Evolutionary conservation across 768 basidiomycete species (phyloP).

Genomic region (Hortiboletus flavorubellus): DNA sequence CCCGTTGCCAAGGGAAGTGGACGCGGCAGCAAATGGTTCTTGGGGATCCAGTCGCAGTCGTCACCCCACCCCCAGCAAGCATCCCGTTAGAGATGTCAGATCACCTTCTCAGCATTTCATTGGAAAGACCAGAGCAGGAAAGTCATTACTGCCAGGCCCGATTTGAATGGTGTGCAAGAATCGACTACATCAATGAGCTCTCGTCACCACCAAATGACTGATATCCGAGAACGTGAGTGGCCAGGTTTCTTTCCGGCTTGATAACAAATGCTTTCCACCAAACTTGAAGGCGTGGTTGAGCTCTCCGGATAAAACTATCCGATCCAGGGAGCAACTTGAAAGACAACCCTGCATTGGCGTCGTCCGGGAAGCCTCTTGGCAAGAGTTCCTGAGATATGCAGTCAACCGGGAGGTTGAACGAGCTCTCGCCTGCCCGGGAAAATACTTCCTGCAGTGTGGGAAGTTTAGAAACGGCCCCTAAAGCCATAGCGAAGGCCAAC

Average conservation of each 20-base stretch:
- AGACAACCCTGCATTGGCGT: conserved; percentile 15
- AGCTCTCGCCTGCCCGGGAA: conserved; percentile 12
- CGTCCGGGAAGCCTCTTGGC: conserved; percentile 17
- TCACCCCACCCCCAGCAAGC: too few relatives aligned
- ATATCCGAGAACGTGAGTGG: conserved; percentile 67
- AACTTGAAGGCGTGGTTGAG: conserved; percentile 75
- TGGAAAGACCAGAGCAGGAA: too few relatives aligned
- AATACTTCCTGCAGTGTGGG: too few relatives aligned
- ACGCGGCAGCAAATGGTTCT: too few relatives aligned
- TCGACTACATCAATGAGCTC: conserved; percentile 52
- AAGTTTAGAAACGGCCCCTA: too few relatives aligned
- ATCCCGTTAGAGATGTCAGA: too few relatives aligned
- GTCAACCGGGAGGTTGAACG: conserved; percentile 17
- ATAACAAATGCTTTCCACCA: conserved; percentile 44
- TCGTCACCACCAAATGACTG: conserved; percentile 48
- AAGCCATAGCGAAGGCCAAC: too few relatives aligned
- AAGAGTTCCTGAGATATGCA: conserved; percentile 17
- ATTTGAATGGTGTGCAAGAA: conserved; percentile 34
- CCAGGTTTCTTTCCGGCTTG: conserved; percentile 9
- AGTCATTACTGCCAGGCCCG: too few relatives aligned
- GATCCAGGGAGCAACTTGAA: conserved; percentile 34
- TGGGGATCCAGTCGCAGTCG: too few relatives aligned
- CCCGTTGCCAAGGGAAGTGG: too few relatives aligned
- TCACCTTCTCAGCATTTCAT: too few relatives aligned
- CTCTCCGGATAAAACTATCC: conserved; percentile 50